Base-by-base conservation (phyloP, 345 rosid genomes). In the Geranium brycei region DNA sequence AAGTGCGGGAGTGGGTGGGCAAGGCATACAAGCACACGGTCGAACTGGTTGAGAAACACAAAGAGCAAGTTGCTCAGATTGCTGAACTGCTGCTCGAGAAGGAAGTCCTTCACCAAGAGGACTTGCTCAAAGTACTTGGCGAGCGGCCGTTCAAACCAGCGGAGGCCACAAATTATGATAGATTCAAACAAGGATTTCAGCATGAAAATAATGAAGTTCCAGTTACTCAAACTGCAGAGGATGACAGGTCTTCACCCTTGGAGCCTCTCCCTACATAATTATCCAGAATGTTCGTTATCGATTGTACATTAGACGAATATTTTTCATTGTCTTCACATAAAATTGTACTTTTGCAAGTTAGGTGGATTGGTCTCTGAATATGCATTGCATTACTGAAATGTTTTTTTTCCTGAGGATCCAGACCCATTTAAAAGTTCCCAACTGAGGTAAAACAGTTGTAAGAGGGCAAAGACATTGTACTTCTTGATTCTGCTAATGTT, bases 51-150 rank as follows among this genome's bases (percentile, higher is more conserved):
- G 82, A 79, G 64, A 83, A 90, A 73, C 99, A 82, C 77, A 93
- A 81, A 66, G 97, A 81, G 72, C 76, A 78, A 47, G 89, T 88
- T 41, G 92, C 92, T 40, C 64, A 82, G 76, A 81, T 93, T 35
- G 99, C 99, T 0, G 96, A 90, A 75, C 73, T 90, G 59, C 68
- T 93, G 63, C 89, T 93, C 0, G 88, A 93, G 61, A 90, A 88
- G 75, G 99, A 90, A 64, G 92, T 93, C 51, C 73, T 93, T 51
- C 99, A 90, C 75, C 96, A 88, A 63, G 90, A 87, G 0, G 97
- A 88, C 72, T 68, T 93, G 60, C 12, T 76, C 38, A 74, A 73
- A 86, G 84, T 93, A 70, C 64, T 93, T 28, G 99, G 97, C 0
- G 95, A 88, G 67, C 85, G 99, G 15, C 99, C 97, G 1, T 93